Conservation (phyloP, 202 grass and related monocot genomes). For the Digitaria exilis region DNA sequence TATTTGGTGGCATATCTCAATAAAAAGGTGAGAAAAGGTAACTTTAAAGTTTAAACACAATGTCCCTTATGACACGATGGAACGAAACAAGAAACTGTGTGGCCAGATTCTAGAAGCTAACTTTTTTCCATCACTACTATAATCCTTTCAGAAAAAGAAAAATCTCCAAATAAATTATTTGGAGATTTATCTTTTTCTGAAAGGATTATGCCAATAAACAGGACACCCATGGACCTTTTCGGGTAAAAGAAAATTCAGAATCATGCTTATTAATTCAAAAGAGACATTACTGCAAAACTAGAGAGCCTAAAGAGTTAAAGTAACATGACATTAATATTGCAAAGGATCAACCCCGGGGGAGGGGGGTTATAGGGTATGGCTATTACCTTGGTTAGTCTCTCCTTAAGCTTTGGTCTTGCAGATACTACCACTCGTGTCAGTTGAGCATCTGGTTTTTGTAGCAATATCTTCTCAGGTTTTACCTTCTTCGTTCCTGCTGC, state of each 20-base stretch:
- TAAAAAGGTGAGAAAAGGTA: not conserved
- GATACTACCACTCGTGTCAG: slow-evolving; percentile 28
- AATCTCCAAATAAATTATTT: no score
- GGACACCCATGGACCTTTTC: not conserved
- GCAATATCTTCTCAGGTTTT: slow-evolving; percentile 36
- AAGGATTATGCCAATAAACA: not conserved
- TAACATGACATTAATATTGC: not conserved
- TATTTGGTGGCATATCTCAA: not conserved
- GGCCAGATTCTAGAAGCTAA: not conserved
- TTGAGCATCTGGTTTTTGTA: slow-evolving; percentile 34
- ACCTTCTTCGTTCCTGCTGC: slow-evolving; percentile 9
- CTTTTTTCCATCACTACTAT: not conserved
- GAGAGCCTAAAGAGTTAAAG: not conserved
- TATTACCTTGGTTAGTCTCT: slow-evolving; percentile 83
- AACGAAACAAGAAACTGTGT: not conserved
- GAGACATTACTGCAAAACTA: not conserved
- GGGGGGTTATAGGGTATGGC: no score
- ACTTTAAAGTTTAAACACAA: not conserved
- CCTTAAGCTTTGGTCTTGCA: slow-evolving; percentile 62
- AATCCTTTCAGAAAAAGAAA: no score
- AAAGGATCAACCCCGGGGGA: not conserved
- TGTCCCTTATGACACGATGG: not conserved
- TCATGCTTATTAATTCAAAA: not conserved
- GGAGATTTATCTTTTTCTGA: not conserved
- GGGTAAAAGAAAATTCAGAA: not conserved